Evolutionary conservation across 306 rosid species (phyloP).

Genomic region (Gastrolobium villosum): DNA sequence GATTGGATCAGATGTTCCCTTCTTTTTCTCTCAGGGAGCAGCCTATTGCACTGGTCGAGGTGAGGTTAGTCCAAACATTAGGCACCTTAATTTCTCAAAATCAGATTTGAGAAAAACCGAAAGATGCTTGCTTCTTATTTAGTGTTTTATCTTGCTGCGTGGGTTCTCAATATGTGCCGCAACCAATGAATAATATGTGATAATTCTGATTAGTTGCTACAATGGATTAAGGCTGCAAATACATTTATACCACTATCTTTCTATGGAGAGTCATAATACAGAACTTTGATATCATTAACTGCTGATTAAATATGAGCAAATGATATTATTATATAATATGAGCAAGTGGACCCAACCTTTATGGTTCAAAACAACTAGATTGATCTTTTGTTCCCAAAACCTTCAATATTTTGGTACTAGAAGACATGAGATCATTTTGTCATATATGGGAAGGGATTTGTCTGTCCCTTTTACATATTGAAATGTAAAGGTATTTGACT

Average conservation of each 20-base stretch:
- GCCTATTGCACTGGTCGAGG: conserved; percentile 99
- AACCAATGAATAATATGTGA: conserved; percentile 22
- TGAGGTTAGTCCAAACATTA: conserved; percentile 73
- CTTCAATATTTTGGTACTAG: conserved; percentile 4
- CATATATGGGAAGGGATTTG: conserved; percentile 1
- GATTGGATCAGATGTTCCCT: conserved; percentile 97
- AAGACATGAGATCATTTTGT: conserved; percentile 18
- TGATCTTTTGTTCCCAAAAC: conserved; percentile 10
- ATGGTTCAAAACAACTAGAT: conserved; percentile 17
- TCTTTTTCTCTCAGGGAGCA: conserved; percentile 96
- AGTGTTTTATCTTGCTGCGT: not conserved
- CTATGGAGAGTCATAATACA: not conserved
- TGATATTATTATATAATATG: conserved; percentile 5
- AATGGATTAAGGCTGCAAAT: conserved; percentile 15
- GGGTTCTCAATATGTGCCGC: not conserved
- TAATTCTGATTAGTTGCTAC: not conserved
- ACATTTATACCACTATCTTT: conserved; percentile 11
- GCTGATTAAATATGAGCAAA: not conserved
- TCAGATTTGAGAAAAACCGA: not conserved
- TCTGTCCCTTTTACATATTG: conserved; percentile 20
- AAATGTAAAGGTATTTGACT: conserved; percentile 24
- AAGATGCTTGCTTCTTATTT: not conserved
- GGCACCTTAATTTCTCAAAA: conserved; percentile 38
- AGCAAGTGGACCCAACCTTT: not conserved
- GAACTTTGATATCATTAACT: conserved; percentile 19